Base-by-base conservation (phyloP, 192 early-diverging fungal genomes). In the Coemansia sp. region DNA sequence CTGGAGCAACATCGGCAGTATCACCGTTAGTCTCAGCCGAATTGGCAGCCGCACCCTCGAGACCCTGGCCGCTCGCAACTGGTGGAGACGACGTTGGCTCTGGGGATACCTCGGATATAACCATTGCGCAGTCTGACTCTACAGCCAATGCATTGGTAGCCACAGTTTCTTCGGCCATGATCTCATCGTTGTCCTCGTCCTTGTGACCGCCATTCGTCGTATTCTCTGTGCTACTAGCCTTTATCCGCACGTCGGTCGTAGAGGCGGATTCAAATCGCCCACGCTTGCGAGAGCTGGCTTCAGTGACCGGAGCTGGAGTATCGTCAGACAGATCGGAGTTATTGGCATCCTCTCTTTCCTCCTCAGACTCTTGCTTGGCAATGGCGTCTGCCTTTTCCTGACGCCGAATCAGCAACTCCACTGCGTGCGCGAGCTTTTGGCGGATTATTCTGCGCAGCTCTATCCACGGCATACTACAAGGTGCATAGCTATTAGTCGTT, bases 381-480 rank as follows among this genome's bases (percentile, higher is more conserved):
- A 58, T n/a, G 30, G 14, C 28, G 16, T 70, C 64, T n/a, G 39
- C 64, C 21, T 74, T 59, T 47, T 32, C 49, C 39, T 67, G 63
- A 10, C 17, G 17, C 55, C 63, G 44, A 6, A 57, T 21, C 50
- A 77, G 60, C 39, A 50, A 16, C 50, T 83, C 75, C 6, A 83
- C 63, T 0, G 68, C 69, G 37, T 73, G 69, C 14, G 79, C 64
- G 8, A 82, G 71, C 58, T 70, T 69, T 43, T 82, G 74, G 37
- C 72, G 50, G 26, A 82, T 74, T 58, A 82, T 74, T 35, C 62
- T 46, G 3, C 79, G 70, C 30, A 82, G 49, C 47, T 82, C 74
- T 4, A 71, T 63, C 79, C 79, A 82, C 26, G 79, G 68, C 16
- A 66, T 60, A 21, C 74, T 81, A 81, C 40, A 43, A 21, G 37